phyloP scores from a whole-genome alignment of 805 yeast species.

The Priceomyces haplophilus region DNA sequence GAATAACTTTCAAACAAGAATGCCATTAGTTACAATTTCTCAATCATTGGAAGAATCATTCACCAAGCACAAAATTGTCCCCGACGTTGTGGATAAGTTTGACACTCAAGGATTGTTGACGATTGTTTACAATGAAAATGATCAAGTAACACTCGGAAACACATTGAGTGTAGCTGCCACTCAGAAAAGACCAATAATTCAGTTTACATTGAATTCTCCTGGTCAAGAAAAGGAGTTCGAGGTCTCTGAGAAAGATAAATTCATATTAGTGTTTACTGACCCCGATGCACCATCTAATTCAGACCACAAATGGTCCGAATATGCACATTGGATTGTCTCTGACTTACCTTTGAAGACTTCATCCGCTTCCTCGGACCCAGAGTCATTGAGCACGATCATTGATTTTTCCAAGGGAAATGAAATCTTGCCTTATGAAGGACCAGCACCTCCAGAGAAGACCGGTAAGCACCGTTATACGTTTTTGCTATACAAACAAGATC shows the following conservation, averaged over 20 bases:
- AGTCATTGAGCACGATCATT: constrained; percentile 29
- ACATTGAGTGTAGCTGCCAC: constrained; percentile 62
- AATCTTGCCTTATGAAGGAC: constrained; percentile 65
- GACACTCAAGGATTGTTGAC: constrained; percentile 56
- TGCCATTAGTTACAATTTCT: constrained; percentile 51
- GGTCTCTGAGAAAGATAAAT: constrained; percentile 47
- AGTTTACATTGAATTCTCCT: constrained; percentile 56
- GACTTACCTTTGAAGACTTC: constrained; percentile 47
- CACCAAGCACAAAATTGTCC: constrained; percentile 47
- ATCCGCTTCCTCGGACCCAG: constrained; percentile 19
- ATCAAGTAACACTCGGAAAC: constrained; percentile 78
- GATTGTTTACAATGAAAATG: constrained; percentile 53
- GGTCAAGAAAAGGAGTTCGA: constrained; percentile 42
- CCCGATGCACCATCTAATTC: constrained; percentile 89
- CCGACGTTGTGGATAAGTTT: constrained; percentile 51
- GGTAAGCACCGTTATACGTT: constrained; percentile 87
- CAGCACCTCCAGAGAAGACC: constrained; percentile 86
- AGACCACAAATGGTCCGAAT: constrained; percentile 88
- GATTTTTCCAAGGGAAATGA: constrained; percentile 38
- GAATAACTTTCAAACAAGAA: constrained; percentile 17
- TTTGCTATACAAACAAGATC: constrained; percentile 66
- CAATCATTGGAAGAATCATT: constrained; percentile 53
- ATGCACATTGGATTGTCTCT: constrained; percentile 66
- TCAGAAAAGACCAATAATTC: constrained; percentile 63
- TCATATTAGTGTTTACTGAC: constrained; percentile 79